Base-by-base conservation (phyloP, 1,284 basidiomycete genomes). In the Xanthoconium separans region DNA sequence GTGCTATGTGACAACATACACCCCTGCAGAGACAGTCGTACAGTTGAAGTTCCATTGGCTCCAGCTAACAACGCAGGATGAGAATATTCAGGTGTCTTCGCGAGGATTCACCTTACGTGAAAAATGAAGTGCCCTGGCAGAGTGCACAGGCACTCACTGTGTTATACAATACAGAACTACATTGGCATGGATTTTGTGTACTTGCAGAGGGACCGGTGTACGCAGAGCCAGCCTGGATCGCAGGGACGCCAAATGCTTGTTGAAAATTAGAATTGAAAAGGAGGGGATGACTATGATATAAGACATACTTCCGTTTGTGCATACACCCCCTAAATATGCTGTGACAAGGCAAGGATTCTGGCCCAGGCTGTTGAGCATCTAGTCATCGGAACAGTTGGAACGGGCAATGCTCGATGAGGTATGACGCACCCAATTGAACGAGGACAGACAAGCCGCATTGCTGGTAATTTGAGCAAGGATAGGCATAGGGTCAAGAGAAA, bases 311-410 rank as follows among this genome's bases (percentile, higher is more conserved):
- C 65, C 68, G 44, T 36, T 56, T 15, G 53, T 56, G 39, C 75
- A 76, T 1, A 55, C 67, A 29, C 62, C 65, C 42, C 60, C 51
- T 4, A 73, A 48, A 58, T 70, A 74, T 2, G 73, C 66, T 12
- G 64, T 43, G 34, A 76, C 54, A 6, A 65, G 7, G 44, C 75
- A 76, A 22, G 74, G 71, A n/a, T 51, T 66, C 47, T 75, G 75
- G 15, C 13, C 29, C 13, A 51, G 50, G 39, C 59, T 66, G 39
- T 75, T 75, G 57, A 50, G 18, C 65, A 73, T 65, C 74, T 74
- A 30, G 10, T 20, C 22, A 22, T 22, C 5, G 20, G 36, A 48
- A 15, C 4, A 7, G 13, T 2, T n/a, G 33, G 22, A 22, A 22
- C 2, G 22, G 22, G 3, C 2, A 22, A 22, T 22, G 22, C 22